Evolutionary conservation across 2,329 filamentous ascomycete genomes (phyloP).

Genomic region (Chrysosporium keratinophilum): DNA sequence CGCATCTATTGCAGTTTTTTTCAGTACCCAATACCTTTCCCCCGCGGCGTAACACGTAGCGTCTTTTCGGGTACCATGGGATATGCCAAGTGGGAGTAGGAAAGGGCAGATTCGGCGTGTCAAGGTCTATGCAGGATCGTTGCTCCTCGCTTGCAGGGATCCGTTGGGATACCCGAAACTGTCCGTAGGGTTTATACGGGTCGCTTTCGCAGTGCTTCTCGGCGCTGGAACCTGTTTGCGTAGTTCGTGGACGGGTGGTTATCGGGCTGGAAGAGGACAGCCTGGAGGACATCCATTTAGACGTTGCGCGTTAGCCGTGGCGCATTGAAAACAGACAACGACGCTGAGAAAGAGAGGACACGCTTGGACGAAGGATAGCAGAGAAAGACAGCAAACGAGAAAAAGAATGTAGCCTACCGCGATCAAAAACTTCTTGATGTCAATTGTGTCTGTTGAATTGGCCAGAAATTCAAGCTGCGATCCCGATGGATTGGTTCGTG

Average conservation of each 20-base stretch:
- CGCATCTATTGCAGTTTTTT: conserved; percentile 9
- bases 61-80: conserved; percentile 4
- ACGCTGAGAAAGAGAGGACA: background rate
- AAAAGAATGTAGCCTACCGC: background rate
- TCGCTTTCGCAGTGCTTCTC: background rate
- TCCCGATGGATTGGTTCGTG: conserved; percentile 10
- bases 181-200: conserved; percentile 7
- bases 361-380: background rate
- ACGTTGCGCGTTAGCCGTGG: background rate
- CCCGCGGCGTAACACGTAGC: conserved; percentile 9
- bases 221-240: background rate
- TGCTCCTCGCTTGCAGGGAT: conserved; percentile 11
- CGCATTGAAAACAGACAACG: background rate
- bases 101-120: conserved; percentile 9
- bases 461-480: conserved; percentile 2
- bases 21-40: conserved; percentile 5
- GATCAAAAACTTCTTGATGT: background rate
- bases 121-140: conserved; percentile 6
- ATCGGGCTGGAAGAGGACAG: background rate
- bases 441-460: background rate
- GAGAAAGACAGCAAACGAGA: background rate
- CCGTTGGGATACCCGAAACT: background rate
- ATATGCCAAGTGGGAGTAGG: conserved; percentile 9
- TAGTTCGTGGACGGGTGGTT: background rate
- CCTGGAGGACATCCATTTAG: background rate